Evolutionary conservation across 495 filamentous ascomycete species (phyloP).

Genomic region (Podospora anserina): DNA sequence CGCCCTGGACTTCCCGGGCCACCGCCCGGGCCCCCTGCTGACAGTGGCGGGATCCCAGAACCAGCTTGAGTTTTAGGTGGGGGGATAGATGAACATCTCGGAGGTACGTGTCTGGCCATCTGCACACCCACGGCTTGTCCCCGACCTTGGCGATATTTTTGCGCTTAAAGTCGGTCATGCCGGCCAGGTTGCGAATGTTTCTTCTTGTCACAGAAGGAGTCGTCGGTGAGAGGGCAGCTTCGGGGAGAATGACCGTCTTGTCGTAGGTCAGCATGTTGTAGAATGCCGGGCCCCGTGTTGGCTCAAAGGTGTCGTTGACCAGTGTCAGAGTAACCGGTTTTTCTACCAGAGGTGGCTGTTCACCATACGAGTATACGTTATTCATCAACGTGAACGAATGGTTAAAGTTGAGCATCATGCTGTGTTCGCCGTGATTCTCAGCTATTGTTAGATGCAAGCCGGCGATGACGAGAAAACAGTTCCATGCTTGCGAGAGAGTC

Average conservation of each 20-base stretch:
- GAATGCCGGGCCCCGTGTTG: conserved; percentile 66
- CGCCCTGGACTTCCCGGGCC: neutral
- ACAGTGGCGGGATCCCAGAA: conserved; percentile 15
- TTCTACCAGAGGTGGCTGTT: conserved; percentile 63
- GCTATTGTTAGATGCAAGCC: conserved; percentile 34
- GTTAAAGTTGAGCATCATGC: conserved; percentile 35
- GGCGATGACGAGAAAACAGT: conserved; percentile 51
- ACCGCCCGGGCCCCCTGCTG: neutral
- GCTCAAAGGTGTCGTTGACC: conserved; percentile 61
- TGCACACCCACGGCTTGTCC: conserved; percentile 82
- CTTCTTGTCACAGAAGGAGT: conserved; percentile 15
- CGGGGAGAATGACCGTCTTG: conserved; percentile 74
- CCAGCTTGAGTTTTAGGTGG: conserved; percentile 52
- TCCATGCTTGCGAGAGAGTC: conserved; percentile 65
- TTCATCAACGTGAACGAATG: conserved; percentile 32
- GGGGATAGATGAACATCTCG: conserved; percentile 77
- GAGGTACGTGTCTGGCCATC: conserved; percentile 77
- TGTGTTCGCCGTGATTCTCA: conserved; percentile 31
- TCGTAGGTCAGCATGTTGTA: conserved; percentile 69
- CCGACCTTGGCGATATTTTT: conserved; percentile 54
- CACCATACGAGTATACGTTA: conserved; percentile 60
- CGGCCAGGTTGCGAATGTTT: conserved; percentile 11
- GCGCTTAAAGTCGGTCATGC: conserved; percentile 38
- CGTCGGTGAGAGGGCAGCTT: conserved; percentile 43
- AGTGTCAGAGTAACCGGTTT: conserved; percentile 52